These are phyloP conservation scores for Boletus rubroflammeus DNA, from an alignment of 768 basidiomycete species.

Conservation along the genomic window DNA sequence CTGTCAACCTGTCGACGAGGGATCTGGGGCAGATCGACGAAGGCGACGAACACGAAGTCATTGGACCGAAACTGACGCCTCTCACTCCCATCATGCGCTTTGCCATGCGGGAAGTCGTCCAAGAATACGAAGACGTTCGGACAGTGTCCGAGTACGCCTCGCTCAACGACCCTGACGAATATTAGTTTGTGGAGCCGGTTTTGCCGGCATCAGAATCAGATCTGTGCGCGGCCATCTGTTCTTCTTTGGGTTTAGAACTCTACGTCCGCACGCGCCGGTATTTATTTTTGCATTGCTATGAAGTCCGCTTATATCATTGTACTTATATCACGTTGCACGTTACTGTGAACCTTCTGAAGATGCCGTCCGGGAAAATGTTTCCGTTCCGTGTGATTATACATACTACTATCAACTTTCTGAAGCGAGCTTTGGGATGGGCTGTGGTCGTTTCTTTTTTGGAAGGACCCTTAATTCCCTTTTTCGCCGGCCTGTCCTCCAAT, in stretches of 20 bases:
- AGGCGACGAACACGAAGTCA: constrained; percentile 50
- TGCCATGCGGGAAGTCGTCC: constrained; percentile 81
- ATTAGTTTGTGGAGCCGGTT: constrained; percentile 32
- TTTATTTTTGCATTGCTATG: constrained; percentile 9
- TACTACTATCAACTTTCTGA: no score
- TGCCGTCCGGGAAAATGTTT: no score
- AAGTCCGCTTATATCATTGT: not conserved
- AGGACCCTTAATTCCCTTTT: no score
- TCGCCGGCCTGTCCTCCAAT: no score
- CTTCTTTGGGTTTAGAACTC: not conserved
- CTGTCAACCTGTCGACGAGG: constrained; percentile 36
- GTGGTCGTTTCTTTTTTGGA: no score
- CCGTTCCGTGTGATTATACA: no score
- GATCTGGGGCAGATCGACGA: constrained; percentile 47
- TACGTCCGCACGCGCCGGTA: not conserved
- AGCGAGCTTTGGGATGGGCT: no score
- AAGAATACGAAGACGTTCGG: constrained; percentile 75
- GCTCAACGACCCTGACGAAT: constrained; percentile 66
- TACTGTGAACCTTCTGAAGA: constrained; percentile 1
- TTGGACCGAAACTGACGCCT: constrained; percentile 75
- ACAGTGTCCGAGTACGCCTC: constrained; percentile 79
- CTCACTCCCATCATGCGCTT: constrained; percentile 78
- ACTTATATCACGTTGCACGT: constrained; percentile 4
- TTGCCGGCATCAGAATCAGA: not conserved
- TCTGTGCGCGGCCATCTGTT: not conserved